phyloP scores from a whole-genome alignment of 768 basidiomycete species.

The Suillus sp. region DNA sequence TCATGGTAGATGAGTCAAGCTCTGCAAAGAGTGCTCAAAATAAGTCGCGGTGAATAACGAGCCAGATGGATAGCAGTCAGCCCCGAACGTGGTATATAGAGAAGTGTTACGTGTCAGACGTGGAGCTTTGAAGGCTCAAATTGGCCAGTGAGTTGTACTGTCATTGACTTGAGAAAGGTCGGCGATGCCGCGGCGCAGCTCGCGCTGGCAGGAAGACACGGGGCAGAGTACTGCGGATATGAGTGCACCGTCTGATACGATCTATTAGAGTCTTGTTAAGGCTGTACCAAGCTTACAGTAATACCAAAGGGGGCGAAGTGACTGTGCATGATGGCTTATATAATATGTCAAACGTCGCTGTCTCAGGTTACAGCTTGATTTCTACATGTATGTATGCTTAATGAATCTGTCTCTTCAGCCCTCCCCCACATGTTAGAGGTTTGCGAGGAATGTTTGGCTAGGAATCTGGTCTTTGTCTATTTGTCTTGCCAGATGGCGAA shows the following conservation, averaged over 20 bases:
- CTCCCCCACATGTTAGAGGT: too few species aligned
- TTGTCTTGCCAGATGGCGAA: not conserved
- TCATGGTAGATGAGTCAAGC: constrained; percentile 54
- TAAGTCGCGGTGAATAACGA: not conserved
- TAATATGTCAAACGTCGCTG: too few species aligned
- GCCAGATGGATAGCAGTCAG: not conserved
- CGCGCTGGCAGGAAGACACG: not conserved
- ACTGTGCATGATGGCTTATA: too few species aligned
- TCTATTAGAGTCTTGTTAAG: not conserved
- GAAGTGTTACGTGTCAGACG: not conserved
- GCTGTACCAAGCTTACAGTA: too few species aligned
- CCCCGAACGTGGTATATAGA: not conserved
- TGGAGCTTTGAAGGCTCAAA: not conserved
- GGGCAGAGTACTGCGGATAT: not conserved
- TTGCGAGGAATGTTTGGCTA: not conserved
- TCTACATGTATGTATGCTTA: too few species aligned
- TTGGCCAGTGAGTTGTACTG: not conserved
- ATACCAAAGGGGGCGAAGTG: too few species aligned
- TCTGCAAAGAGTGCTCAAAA: not conserved
- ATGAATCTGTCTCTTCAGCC: too few species aligned
- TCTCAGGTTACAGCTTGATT: too few species aligned
- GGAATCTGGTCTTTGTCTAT: not conserved
- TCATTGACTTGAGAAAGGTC: not conserved
- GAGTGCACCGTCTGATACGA: not conserved
- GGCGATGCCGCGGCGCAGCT: constrained; percentile 1